Conservation (phyloP, 2,329 filamentous ascomycete genomes). For the Cladosporium oxysporum region DNA sequence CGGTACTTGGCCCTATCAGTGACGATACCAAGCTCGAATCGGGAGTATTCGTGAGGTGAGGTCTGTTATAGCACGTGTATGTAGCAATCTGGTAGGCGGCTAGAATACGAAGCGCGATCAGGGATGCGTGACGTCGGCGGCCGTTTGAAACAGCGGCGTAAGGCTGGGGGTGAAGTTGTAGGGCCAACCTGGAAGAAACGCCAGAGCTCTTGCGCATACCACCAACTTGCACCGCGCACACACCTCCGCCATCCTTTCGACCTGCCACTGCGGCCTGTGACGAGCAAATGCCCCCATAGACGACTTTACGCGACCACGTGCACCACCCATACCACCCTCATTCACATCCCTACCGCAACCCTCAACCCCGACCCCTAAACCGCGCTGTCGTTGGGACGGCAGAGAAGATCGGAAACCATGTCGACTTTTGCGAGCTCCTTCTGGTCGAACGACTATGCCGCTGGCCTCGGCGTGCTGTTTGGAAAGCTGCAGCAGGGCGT, state of each 20-base stretch:
- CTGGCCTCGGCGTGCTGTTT: slow-evolving; percentile 88
- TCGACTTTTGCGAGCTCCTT: slow-evolving; percentile 93
- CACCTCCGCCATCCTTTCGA: background rate
- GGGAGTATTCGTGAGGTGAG: background rate
- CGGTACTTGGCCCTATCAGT: background rate
- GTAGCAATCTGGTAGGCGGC: background rate
- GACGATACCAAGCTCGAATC: background rate
- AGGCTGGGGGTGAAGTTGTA: slow-evolving; percentile 5
- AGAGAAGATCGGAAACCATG: slow-evolving; percentile 54
- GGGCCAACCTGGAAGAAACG: slow-evolving; percentile 4
- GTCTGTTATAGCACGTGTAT: background rate
- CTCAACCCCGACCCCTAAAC: slow-evolving; percentile 8
- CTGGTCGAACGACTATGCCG: slow-evolving; percentile 97
- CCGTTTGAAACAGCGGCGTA: background rate
- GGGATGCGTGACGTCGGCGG: slow-evolving; percentile 8
- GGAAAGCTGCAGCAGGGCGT: slow-evolving; percentile 96
- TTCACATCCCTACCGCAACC: background rate
- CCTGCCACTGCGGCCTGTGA: slow-evolving; percentile 12
- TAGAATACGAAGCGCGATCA: slow-evolving; percentile 1
- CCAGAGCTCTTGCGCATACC: slow-evolving; percentile 1
- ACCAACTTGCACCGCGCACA: background rate
- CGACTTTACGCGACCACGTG: slow-evolving; percentile 15
- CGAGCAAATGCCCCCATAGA: slow-evolving; percentile 18
- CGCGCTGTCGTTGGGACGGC: background rate
- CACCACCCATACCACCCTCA: background rate